phyloP scores from a whole-genome alignment of 768 basidiomycete species.

The Hydnomerulius pinastri region DNA sequence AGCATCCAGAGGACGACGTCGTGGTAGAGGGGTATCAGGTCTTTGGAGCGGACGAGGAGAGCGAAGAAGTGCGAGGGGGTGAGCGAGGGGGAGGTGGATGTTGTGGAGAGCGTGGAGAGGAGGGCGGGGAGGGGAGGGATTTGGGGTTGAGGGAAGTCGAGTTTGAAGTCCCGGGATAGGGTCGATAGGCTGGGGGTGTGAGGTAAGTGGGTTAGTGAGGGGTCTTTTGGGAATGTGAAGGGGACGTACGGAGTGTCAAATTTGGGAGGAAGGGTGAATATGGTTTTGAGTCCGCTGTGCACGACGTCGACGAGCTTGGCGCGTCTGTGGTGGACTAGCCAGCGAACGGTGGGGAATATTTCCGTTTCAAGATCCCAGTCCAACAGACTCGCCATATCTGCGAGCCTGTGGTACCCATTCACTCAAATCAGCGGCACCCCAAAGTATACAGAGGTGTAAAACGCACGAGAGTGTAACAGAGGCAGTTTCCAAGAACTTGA shows the following conservation, averaged over 20 bases:
- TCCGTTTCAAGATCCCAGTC: constrained; percentile 85
- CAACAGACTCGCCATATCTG: constrained; percentile 76
- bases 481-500: constrained; percentile 74
- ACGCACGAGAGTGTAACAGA: constrained; percentile 78
- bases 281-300: constrained; percentile 74
- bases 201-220: constrained; percentile 7
- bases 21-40: constrained; percentile 68
- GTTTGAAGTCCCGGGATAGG: constrained; percentile 61
- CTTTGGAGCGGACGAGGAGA: constrained; percentile 70
- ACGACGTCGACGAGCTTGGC: constrained; percentile 90
- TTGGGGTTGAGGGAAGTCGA: constrained; percentile 55
- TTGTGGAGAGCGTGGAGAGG: constrained; percentile 75
- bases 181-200: constrained; percentile 29
- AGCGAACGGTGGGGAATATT: constrained; percentile 87
- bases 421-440: constrained; percentile 1
- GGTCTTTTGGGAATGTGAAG: not conserved
- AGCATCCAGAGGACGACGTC: constrained; percentile 92
- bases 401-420: constrained; percentile 51
- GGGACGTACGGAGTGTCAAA: constrained; percentile 59
- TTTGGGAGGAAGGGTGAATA: constrained; percentile 73
- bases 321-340: constrained; percentile 87
- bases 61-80: constrained; percentile 89
- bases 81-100: too few species aligned
- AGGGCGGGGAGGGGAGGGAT: constrained; percentile 75
- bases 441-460: not conserved